A percentile compares a stretch with the other conserved stretches of the same genome.
These are phyloP conservation scores for Saccharomycopsis sp. DNA, from an alignment of 805 yeast species.

Conservation along the genomic window DNA sequence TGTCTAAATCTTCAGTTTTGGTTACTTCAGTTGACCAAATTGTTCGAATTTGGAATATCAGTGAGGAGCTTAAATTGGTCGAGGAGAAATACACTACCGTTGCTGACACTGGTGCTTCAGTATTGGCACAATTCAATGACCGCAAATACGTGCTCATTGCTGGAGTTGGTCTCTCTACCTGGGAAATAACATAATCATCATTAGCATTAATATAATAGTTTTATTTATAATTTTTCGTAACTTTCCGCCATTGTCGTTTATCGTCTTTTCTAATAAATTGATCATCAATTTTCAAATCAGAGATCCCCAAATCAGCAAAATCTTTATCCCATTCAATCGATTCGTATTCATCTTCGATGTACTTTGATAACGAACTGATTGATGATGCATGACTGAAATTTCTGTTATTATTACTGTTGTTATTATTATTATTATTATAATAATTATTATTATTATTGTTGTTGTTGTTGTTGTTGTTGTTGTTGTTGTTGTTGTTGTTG, in stretches of 20 bases:
- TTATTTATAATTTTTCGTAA: not conserved
- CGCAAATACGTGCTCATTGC: conserved; percentile 44
- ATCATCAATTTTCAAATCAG: conserved; percentile 11
- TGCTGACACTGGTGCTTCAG: conserved; percentile 85
- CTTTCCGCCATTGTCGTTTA: not conserved
- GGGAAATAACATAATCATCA: conserved; percentile 27
- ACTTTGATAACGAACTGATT: conserved; percentile 6
- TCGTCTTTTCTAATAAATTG: conserved; percentile 3
- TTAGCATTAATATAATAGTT: not conserved
- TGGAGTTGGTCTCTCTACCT: conserved; percentile 74
- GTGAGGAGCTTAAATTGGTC: conserved; percentile 26
- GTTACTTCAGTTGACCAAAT: conserved; percentile 84
- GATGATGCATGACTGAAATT: conserved; percentile 8
- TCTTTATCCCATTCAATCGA: conserved; percentile 19
- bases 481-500: not conserved
- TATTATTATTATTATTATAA: not conserved
- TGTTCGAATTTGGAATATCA: conserved; percentile 53
- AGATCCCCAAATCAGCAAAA: conserved; percentile 11
- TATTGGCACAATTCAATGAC: conserved; percentile 27
- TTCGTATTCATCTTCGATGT: conserved; percentile 13
- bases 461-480: not conserved
- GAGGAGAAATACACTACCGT: conserved; percentile 62
- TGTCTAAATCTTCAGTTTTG: conserved; percentile 32
- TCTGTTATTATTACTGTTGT: conserved; percentile 3
- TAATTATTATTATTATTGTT: not conserved